Conservation (phyloP, 768 basidiomycete species). For the Hirschioporus abietinus region DNA sequence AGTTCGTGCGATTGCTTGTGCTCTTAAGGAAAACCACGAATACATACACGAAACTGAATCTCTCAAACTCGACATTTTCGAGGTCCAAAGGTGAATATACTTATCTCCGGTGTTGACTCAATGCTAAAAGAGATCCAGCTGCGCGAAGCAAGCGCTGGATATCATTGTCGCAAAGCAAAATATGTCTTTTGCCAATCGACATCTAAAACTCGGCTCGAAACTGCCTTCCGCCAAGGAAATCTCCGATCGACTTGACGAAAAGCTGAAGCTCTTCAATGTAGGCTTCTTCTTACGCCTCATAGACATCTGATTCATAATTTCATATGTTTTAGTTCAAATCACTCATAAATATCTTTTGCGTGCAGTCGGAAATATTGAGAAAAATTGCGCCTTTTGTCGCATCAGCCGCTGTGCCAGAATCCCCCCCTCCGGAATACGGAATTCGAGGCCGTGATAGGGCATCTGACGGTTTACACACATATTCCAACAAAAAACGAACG, state of each 20-base stretch:
- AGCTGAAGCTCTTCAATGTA: not conserved
- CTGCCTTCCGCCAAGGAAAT: not conserved
- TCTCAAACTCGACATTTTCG: not conserved
- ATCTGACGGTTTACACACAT: not conserved
- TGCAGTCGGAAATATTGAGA: not conserved
- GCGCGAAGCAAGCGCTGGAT: not conserved
- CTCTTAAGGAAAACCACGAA: not conserved
- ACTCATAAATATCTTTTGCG: not conserved
- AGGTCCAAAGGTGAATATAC: not conserved
- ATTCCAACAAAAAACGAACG: not conserved
- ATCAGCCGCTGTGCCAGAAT: not conserved
- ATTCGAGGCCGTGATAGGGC: not conserved
- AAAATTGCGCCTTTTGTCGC: not conserved
- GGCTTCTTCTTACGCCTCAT: not conserved
- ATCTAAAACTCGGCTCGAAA: not conserved
- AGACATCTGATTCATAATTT: not conserved
- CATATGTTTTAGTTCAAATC: not conserved
- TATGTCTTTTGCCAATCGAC: not conserved
- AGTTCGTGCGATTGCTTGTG: not conserved
- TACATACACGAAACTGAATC: not conserved
- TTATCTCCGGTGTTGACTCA: not conserved
- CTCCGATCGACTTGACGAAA: not conserved
- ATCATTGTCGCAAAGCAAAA: not conserved
- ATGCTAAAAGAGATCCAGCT: not conserved
- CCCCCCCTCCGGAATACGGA: too few species aligned